Evolutionary conservation across 1,284 basidiomycete genomes (phyloP).

Genomic region (Ustilago cynodontis): DNA sequence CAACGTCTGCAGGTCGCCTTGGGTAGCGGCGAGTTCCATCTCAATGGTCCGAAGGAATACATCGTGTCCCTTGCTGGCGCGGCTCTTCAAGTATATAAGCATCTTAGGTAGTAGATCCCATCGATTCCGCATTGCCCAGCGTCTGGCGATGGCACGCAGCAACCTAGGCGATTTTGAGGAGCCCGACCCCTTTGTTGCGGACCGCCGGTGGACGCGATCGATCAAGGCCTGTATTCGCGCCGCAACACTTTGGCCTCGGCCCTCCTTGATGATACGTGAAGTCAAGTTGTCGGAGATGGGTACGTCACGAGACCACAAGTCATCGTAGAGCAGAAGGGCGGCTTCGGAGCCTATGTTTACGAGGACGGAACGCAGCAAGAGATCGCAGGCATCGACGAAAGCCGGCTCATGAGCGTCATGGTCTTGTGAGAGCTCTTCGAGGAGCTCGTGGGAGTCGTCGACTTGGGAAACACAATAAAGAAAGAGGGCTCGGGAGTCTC

Average conservation of each 20-base stretch:
- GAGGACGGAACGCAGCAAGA: conserved; percentile 28
- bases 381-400: conserved; percentile 15
- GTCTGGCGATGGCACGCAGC: conserved; percentile 15
- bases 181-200: neutral
- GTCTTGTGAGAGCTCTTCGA: conserved; percentile 18
- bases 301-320: conserved; percentile 37
- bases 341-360: conserved; percentile 16
- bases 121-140: conserved; percentile 39
- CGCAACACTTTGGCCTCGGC: conserved; percentile 13
- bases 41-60: conserved; percentile 5
- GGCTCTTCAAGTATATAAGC: conserved; percentile 13
- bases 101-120: conserved; percentile 10
- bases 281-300: conserved; percentile 14
- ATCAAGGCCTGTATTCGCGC: conserved; percentile 25
- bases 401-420: conserved; percentile 21
- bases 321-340: conserved; percentile 33
- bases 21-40: conserved; percentile 24
- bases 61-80: conserved; percentile 1
- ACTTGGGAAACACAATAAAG: conserved; percentile 27
- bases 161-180: neutral
- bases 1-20: conserved; percentile 37
- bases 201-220: conserved; percentile 22
- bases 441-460: conserved; percentile 7
- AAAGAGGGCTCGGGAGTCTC: conserved; percentile 13
- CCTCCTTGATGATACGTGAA: conserved; percentile 5